A percentile compares a stretch with the other conserved stretches of the same genome.
Conservation (phyloP, 106 monocot genomes). For the Dendrobium chrysotoxum region DNA sequence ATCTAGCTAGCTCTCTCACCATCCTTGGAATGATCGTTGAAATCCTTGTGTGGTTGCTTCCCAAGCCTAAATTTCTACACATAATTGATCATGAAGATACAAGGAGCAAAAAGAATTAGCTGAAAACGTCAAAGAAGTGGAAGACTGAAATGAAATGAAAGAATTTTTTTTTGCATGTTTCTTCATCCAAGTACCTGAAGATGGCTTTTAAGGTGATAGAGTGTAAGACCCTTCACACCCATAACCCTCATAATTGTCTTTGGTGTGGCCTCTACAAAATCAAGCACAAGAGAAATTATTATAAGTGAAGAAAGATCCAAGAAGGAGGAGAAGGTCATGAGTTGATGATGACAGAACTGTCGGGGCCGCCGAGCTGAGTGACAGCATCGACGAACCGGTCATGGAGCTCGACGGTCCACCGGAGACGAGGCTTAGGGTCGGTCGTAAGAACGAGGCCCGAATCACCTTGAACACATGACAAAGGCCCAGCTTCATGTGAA, state of each 20-base stretch:
- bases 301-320: not conserved
- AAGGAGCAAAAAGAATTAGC: not conserved
- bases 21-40: conserved; percentile 58
- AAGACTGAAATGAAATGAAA: not conserved
- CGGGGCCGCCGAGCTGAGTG: conserved; percentile 52
- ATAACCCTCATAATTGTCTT: conserved; percentile 40
- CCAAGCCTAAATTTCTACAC: conserved; percentile 65
- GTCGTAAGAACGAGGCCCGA: conserved; percentile 57
- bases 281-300: not conserved
- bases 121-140: not conserved
- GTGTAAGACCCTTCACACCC: conserved; percentile 57
- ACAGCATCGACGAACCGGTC: conserved; percentile 60
- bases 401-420: conserved; percentile 59
- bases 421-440: conserved; percentile 56
- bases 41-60: conserved; percentile 73
- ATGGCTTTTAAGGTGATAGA: conserved; percentile 61
- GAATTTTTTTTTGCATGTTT: too few species aligned
- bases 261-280: conserved; percentile 39
- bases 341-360: conserved; percentile 15
- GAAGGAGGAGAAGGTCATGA: not conserved
- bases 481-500: conserved; percentile 6
- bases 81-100: not conserved
- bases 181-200: conserved; percentile 25
- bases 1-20: conserved; percentile 16
- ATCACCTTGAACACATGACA: conserved; percentile 26